phyloP scores from a whole-genome alignment of 139 green algal species.

The Chlamydomonas urium region DNA sequence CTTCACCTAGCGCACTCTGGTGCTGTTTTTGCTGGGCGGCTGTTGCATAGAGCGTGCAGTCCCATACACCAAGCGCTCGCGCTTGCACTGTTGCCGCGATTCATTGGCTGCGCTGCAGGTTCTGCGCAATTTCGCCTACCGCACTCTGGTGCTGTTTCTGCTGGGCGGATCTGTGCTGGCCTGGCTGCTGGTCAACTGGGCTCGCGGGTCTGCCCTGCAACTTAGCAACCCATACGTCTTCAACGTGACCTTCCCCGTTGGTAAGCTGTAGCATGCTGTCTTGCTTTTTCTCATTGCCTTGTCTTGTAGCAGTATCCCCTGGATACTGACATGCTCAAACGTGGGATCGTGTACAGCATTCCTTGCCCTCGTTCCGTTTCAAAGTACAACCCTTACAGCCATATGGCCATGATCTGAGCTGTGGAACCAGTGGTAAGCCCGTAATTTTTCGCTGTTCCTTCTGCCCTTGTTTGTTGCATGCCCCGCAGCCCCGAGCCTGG shows the following conservation, averaged over 20 bases:
- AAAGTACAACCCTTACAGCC: background rate
- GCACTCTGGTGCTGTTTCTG: conserved; percentile 2
- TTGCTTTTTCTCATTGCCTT: background rate
- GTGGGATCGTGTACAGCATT: background rate
- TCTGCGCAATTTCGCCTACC: no score
- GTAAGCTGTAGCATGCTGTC: background rate
- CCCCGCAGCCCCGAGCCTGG: background rate
- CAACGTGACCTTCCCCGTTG: background rate
- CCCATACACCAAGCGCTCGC: no score
- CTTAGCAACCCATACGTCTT: background rate
- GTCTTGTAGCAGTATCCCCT: background rate
- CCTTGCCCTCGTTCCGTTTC: background rate
- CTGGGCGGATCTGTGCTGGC: background rate
- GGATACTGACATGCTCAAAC: background rate
- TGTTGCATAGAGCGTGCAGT: no score
- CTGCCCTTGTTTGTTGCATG: background rate
- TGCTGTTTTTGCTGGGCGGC: no score
- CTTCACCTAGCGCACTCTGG: no score
- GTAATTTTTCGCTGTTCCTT: background rate
- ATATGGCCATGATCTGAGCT: background rate
- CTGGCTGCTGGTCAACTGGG: background rate
- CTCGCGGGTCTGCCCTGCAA: background rate
- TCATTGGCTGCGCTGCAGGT: no score
- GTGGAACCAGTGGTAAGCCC: background rate
- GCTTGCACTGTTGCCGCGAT: no score